phyloP scores from a whole-genome alignment of 441 rosid genomes.

The Lagerstroemia fauriei region DNA sequence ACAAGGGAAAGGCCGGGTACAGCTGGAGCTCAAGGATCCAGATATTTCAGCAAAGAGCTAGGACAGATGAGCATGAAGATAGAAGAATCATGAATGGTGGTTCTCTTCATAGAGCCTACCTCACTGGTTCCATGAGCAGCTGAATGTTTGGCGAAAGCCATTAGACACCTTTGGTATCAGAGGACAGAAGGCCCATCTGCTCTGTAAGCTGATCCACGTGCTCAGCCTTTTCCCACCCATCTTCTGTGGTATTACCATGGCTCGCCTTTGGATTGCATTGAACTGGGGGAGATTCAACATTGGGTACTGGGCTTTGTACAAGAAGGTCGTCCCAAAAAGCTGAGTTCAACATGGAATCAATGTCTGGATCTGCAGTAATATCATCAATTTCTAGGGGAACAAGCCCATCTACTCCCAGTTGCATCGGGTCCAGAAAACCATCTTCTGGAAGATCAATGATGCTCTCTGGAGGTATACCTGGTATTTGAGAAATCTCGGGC shows the following conservation, averaged over 20 bases:
- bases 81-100: not conserved
- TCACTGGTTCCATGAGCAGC: constrained; percentile 23
- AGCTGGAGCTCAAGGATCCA: not conserved
- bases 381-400: constrained; percentile 50
- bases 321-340: constrained; percentile 61
- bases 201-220: constrained; percentile 69
- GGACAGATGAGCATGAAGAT: not conserved
- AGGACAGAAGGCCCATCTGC: constrained; percentile 73
- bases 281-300: constrained; percentile 51
- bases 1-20: not conserved
- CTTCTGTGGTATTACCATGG: constrained; percentile 39
- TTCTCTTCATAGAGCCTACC: constrained; percentile 3
- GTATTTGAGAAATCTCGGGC: constrained; percentile 50
- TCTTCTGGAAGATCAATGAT: constrained; percentile 43
- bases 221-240: constrained; percentile 49
- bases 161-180: constrained; percentile 47
- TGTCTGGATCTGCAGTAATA: constrained; percentile 55
- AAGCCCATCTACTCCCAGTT: constrained; percentile 42
- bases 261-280: constrained; percentile 38
- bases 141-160: constrained; percentile 20
- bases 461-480: constrained; percentile 50
- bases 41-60: not conserved
- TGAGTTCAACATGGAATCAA: constrained; percentile 58
- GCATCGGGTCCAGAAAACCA: constrained; percentile 48
- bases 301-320: constrained; percentile 51